These are phyloP conservation scores for Pichia occidentalis DNA, from an alignment of 805 yeast species.

Conservation along the genomic window DNA sequence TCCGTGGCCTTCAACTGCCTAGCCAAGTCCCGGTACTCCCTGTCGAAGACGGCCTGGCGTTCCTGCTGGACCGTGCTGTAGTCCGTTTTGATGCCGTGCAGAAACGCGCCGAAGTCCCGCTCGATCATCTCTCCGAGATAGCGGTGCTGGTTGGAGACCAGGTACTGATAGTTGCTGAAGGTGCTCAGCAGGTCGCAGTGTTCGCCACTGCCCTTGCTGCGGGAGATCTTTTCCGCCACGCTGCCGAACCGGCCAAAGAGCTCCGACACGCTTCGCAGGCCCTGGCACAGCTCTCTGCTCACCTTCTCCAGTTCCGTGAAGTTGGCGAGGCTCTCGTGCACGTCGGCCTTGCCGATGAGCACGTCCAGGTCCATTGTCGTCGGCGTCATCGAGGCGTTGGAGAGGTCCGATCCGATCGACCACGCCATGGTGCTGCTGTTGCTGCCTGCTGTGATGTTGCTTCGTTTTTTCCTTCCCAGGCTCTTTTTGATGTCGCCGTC, in stretches of 20 bases:
- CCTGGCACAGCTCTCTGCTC: conserved; percentile 64
- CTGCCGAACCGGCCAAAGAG: conserved; percentile 8
- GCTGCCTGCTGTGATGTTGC: conserved; percentile 6
- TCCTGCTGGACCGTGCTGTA: conserved; percentile 38
- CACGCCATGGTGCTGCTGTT: conserved; percentile 4
- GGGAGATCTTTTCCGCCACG: conserved; percentile 24
- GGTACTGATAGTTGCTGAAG: conserved; percentile 71
- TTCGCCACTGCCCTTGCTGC: conserved; percentile 53
- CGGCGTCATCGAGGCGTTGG: conserved; percentile 42
- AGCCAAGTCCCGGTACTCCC: conserved; percentile 46
- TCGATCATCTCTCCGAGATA: conserved; percentile 53
- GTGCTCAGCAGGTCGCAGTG: conserved; percentile 58
- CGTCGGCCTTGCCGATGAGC: conserved; percentile 54
- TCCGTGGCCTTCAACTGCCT: conserved; percentile 53
- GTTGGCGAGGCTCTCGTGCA: conserved; percentile 41
- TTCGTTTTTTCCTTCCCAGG: background rate
- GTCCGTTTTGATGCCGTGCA: conserved; percentile 36
- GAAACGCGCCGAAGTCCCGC: conserved; percentile 50
- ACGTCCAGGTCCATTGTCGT: conserved; percentile 55
- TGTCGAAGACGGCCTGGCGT: conserved; percentile 49
- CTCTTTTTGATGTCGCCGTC: background rate
- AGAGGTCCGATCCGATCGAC: conserved; percentile 21
- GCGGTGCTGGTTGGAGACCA: conserved; percentile 72
- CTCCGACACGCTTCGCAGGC: conserved; percentile 51
- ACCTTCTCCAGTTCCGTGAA: conserved; percentile 47